Evolutionary conservation across 805 yeast species (phyloP), one percentile per base, ranked within the genome.

Genomic region (Metschnikowia bowlesiae): DNA sequence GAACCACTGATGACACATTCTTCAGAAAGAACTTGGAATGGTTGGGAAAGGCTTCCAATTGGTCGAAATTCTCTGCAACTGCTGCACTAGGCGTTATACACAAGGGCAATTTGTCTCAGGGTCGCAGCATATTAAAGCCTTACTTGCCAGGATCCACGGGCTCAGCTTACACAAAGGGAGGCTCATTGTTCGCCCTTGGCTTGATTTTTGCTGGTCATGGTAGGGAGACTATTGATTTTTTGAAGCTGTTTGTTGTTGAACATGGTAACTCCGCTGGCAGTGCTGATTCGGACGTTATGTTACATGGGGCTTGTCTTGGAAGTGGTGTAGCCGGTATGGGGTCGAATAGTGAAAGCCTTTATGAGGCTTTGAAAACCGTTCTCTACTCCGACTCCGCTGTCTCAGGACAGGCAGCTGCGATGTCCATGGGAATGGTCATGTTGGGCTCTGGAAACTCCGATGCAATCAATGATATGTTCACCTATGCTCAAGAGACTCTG

Each of bases 31-130:
- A 94, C 64, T 75, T 90, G 62, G 97, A 92, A 62, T 94, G 98
- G 97, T 76, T 94, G 58, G 95, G 96, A 40, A 89, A 90, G 70
- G 97, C 99, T n/a, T 85, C 92, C 43, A 90, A 92, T 69, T 94
- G 99, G 99, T 90, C 97, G 6, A 94, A 92, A 65, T 94, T 94
- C 67, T 84, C 96, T 0, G 97, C 98, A 2, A 92, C 98, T 11
- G 98, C 98, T 8, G 97, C 98, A 11, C 74, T 94, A 53, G 99
- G 99, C 65, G 98, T 92, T 31, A 91, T 94, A 58, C 98, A 94
- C 67, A 87, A 86, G 63, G 98, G 99, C 48, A 92, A 92, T 67
- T 76, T 94, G 51, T 81, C 96, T 0, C 96, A 90, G 65, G 99
- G 98, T 48, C 83, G 84, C 64, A 81, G 84, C 56, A 82, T 92